These are phyloP conservation scores for Fusarium mexicanum DNA, from an alignment of 2,329 filamentous ascomycete species.

Conservation along the genomic window DNA sequence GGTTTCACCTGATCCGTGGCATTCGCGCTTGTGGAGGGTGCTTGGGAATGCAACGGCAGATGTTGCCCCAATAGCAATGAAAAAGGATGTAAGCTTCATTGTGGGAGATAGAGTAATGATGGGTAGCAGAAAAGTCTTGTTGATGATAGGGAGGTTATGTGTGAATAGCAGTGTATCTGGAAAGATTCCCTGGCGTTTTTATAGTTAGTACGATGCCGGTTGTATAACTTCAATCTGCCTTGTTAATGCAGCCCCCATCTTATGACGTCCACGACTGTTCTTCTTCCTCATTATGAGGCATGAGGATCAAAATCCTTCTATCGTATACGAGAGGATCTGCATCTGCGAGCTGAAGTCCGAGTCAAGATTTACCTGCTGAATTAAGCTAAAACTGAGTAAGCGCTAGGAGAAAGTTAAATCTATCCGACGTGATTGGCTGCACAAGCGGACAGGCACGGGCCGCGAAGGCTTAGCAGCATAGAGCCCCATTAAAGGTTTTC, in stretches of 20 bases:
- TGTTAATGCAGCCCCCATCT: neutral
- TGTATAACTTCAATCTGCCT: neutral
- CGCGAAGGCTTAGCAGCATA: neutral
- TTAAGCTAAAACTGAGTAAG: neutral
- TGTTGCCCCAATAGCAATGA: neutral
- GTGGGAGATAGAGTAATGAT: fast-evolving
- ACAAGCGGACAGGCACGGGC: neutral
- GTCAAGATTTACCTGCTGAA: neutral
- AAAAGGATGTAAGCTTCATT: neutral
- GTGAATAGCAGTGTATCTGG: neutral
- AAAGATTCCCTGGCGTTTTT: neutral
- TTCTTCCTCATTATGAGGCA: neutral
- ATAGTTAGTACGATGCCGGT: neutral
- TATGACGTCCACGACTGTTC: neutral
- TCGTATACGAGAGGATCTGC: neutral
- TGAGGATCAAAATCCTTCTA: neutral
- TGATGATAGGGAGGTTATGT: neutral
- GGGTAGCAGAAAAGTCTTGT: neutral
- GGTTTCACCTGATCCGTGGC: neutral
- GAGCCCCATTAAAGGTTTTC: neutral
- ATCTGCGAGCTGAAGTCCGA: neutral
- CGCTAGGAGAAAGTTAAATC: neutral
- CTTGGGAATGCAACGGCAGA: neutral
- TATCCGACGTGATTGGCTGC: neutral
- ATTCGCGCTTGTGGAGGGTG: neutral